Evolutionary conservation across 2,329 filamentous ascomycete species (phyloP).

Genomic region (Bipolaris sorokiniana): DNA sequence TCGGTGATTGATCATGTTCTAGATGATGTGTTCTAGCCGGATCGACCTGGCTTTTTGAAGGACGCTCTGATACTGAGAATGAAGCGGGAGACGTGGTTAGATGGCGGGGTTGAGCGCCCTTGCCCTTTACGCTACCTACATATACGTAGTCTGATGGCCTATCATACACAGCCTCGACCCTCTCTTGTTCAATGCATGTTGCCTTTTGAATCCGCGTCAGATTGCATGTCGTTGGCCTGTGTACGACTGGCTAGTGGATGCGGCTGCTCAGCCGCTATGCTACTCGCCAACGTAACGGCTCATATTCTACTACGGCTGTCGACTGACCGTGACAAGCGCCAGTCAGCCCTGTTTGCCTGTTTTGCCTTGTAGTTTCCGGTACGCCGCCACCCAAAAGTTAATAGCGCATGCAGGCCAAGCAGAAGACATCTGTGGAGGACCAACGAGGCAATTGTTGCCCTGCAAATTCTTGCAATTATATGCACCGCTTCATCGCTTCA

Average conservation of each 20-base stretch:
- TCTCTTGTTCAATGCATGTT: background rate
- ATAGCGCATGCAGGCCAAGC: conserved; percentile 12
- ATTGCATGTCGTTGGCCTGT: background rate
- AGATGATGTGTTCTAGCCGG: background rate
- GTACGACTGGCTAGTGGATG: background rate
- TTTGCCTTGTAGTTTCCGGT: conserved; percentile 20
- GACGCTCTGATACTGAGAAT: conserved; percentile 5
- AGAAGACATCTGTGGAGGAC: conserved; percentile 12
- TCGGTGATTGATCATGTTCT: conserved; percentile 1
- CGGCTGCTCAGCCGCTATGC: background rate
- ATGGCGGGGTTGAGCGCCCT: conserved; percentile 5
- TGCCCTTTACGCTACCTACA: background rate
- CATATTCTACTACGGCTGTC: background rate
- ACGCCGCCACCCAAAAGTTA: conserved; percentile 18
- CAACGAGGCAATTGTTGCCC: conserved; percentile 1
- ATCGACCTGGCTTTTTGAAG: background rate
- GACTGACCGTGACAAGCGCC: background rate
- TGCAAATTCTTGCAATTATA: background rate
- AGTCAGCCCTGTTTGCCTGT: conserved; percentile 27
- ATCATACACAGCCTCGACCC: background rate
- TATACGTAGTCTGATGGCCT: background rate
- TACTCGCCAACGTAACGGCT: background rate
- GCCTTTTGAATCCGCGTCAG: background rate
- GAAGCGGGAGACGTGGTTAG: conserved; percentile 7
- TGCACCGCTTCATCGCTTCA: conserved; percentile 1